Conservation (phyloP, 2,329 filamentous ascomycete species). For the Neonectria faginata region DNA sequence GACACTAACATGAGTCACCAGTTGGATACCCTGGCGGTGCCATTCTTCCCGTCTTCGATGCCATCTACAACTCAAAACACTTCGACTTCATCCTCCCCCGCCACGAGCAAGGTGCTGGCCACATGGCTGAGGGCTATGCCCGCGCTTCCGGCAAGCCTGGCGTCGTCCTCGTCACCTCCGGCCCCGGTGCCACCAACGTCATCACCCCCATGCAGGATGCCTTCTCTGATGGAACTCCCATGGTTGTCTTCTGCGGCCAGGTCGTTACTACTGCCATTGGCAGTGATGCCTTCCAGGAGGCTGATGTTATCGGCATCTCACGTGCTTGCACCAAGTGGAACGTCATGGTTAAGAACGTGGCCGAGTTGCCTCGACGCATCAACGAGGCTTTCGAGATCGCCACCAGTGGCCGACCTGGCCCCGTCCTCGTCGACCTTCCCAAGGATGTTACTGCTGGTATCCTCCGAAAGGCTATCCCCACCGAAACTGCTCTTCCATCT, state of each 20-base stretch:
- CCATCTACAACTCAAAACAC: slow-evolving; percentile 97
- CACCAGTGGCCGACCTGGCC: slow-evolving; percentile 91
- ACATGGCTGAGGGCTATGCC: slow-evolving; percentile 98
- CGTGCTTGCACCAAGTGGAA: slow-evolving; percentile 99
- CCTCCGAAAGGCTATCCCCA: slow-evolving; percentile 85
- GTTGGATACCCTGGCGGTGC: slow-evolving; percentile 94
- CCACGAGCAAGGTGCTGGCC: slow-evolving; percentile 97
- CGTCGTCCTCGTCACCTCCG: slow-evolving; percentile 96
- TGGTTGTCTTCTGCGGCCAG: slow-evolving; percentile 97
- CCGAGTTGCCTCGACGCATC: slow-evolving; percentile 91
- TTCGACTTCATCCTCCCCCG: slow-evolving; percentile 96
- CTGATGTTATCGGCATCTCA: slow-evolving; percentile 93
- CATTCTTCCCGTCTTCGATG: slow-evolving; percentile 97
- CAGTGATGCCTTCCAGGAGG: slow-evolving; percentile 96
- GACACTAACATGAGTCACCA: slow-evolving; percentile 51
- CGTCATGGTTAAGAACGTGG: slow-evolving; percentile 96
- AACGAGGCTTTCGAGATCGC: slow-evolving; percentile 99
- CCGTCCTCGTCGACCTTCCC: slow-evolving; percentile 93
- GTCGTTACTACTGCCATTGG: slow-evolving; percentile 91
- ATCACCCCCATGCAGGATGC: slow-evolving; percentile 97
- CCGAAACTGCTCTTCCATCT: slow-evolving; percentile 76
- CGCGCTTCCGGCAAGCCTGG: slow-evolving; percentile 93
- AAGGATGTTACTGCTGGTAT: slow-evolving; percentile 95
- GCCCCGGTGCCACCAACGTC: slow-evolving; percentile 95
- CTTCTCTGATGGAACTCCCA: slow-evolving; percentile 91